A percentile compares a stretch with the other conserved stretches of the same genome.
Evolutionary conservation across 148 eudicot species (phyloP).

Genomic region (Persicaria maculosa): DNA sequence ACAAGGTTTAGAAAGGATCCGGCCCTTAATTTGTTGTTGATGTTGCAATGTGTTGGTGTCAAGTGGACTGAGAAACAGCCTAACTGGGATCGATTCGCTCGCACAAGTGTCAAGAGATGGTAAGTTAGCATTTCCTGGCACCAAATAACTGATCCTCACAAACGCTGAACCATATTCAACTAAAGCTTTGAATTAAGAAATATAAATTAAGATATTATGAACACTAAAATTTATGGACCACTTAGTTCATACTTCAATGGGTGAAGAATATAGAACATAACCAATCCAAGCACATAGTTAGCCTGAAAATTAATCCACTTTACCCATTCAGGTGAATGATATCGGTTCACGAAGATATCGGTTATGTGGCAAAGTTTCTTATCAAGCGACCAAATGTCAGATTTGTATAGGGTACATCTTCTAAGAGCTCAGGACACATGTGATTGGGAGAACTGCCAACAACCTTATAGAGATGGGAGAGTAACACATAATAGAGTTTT

Average conservation of each 20-base stretch:
- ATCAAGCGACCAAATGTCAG: conserved; percentile 73
- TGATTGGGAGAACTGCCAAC: conserved; percentile 64
- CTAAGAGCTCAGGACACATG: conserved; percentile 65
- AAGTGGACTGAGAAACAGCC: conserved; percentile 94
- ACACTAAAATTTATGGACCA: too few relatives aligned
- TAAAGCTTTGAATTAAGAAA: too few relatives aligned
- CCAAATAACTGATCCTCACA: too few relatives aligned
- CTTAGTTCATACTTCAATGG: not conserved
- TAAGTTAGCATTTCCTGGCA: not conserved
- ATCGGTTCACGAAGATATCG: too few relatives aligned
- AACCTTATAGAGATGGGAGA: conserved; percentile 21
- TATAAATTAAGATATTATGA: too few relatives aligned
- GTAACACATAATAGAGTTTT: not conserved
- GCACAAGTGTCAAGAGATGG: conserved; percentile 11
- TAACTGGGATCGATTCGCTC: conserved; percentile 96
- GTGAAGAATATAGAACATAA: not conserved
- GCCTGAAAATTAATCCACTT: too few relatives aligned
- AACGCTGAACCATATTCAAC: too few relatives aligned
- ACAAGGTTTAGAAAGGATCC: conserved; percentile 87
- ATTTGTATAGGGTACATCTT: conserved; percentile 56
- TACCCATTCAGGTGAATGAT: too few relatives aligned
- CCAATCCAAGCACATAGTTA: not conserved
- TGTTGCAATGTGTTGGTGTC: conserved; percentile 91
- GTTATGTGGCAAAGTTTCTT: conserved; percentile 5
- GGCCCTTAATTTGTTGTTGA: conserved; percentile 96